Base-by-base conservation (phyloP, 2,329 filamentous ascomycete genomes). In the Colletotrichum falcatum region DNA sequence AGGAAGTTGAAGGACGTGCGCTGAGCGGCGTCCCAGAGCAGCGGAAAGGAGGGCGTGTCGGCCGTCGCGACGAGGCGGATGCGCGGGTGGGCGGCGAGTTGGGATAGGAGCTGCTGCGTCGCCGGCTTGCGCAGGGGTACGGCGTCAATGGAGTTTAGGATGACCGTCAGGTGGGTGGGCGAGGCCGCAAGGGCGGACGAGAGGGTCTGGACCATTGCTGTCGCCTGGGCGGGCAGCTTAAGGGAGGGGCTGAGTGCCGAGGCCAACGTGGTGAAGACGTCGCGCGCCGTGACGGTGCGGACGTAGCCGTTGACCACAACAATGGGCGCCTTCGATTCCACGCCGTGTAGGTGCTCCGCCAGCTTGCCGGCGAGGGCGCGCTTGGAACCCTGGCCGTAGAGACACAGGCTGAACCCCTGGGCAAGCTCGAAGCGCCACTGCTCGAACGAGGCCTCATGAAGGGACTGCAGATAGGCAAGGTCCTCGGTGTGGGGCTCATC, bases 371-470 rank as follows among this genome's bases (percentile, higher is more conserved):
- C 84, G 1, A 98, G 87, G 3, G 85, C 82, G 42, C 93, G 87
- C 81, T 99, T 99, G 2, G 94, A 97, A 0, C 96, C 96, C 78
- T 94, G 97, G 37, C 96, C 96, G 78, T 97, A 98, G 0, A 98
- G 83, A 78, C 96, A 97, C 61, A 98, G 85, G 76, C 93, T 94
- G 84, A 97, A 98, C 28, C 91, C 90, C 78, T 97, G 90, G 6
- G 90, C 86, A 20, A 98, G 87, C 83, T 99, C 96, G 78, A 98
- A 98, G 0, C 88, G 83, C 96, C 96, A 99, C 78, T 98, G 96
- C 1, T 91, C 88, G 78, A 97, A 98, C 0, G 92, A 94, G 71
- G 92, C 89, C 54, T 89, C 85, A 78, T 98, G 95, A 28, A 97
- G 82, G 8, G 89, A 87, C 74, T 92, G 86, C 33, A 99, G 84